A percentile compares a stretch with the other conserved stretches of the same genome.
Evolutionary conservation across 768 basidiomycete genomes (phyloP).

Genomic region (Omphalotus guepiniiformis): DNA sequence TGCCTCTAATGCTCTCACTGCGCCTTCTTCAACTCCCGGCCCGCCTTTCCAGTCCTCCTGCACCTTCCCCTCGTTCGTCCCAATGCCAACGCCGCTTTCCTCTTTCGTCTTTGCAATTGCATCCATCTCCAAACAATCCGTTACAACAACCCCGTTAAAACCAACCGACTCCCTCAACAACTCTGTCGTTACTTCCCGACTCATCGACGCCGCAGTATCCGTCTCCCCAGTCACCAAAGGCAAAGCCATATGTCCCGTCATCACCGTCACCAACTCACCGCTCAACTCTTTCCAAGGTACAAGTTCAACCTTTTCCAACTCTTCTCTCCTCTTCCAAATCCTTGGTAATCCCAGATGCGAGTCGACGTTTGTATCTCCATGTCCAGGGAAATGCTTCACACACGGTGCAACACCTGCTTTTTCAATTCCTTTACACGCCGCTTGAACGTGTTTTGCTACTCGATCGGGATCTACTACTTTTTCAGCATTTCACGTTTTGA

Average conservation of each 20-base stretch:
- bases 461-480: conserved; percentile 48
- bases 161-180: conserved; percentile 48
- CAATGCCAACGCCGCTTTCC: not conserved
- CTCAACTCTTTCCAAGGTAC: conserved; percentile 49
- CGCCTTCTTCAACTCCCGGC: conserved; percentile 48
- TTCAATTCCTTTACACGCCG: conserved; percentile 45
- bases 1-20: conserved; percentile 52
- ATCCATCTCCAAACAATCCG: conserved; percentile 77
- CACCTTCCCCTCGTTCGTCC: not conserved
- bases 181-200: conserved; percentile 44
- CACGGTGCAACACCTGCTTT: conserved; percentile 51
- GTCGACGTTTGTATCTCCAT: conserved; percentile 70
- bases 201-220: conserved; percentile 58
- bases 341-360: conserved; percentile 64
- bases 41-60: conserved; percentile 24
- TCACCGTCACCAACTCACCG: conserved; percentile 47
- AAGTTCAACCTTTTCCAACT: conserved; percentile 47
- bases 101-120: conserved; percentile 48
- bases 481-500: not conserved
- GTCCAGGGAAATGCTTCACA: conserved; percentile 72
- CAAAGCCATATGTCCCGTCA: conserved; percentile 74
- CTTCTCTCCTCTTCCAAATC: conserved; percentile 44
- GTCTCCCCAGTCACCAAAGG: conserved; percentile 47
- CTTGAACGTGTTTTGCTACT: conserved; percentile 45
- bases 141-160: conserved; percentile 60